Evolutionary conservation across 306 rosid species (phyloP).

Genomic region (Quercus glauca): DNA sequence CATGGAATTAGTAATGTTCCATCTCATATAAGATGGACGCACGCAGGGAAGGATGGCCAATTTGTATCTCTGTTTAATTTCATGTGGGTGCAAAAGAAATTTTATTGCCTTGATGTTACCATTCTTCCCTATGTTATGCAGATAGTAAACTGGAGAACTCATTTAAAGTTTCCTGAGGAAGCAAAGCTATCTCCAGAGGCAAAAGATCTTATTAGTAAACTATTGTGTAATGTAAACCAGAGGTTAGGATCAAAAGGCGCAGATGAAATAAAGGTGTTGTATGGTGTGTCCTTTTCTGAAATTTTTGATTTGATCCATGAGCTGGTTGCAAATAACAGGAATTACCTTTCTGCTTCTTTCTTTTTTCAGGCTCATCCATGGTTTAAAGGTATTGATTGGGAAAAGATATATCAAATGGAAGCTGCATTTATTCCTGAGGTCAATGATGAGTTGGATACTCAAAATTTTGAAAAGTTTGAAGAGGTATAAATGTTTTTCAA

Average conservation of each 20-base stretch:
- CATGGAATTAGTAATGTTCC: background rate
- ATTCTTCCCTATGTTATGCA: conserved; percentile 33
- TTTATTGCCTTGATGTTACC: conserved; percentile 4
- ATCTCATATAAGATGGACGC: background rate
- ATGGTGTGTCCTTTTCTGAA: conserved; percentile 57
- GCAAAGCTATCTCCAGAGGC: conserved; percentile 79
- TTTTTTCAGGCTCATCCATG: conserved; percentile 69
- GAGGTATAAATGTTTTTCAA: conserved; percentile 54
- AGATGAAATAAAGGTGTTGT: conserved; percentile 94
- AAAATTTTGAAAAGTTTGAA: conserved; percentile 94
- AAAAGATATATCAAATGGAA: conserved; percentile 82
- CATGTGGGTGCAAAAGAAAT: background rate
- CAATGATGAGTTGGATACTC: conserved; percentile 94
- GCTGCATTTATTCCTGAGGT: conserved; percentile 99
- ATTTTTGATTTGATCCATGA: conserved; percentile 37
- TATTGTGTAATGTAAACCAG: conserved; percentile 79
- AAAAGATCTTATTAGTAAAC: conserved; percentile 78
- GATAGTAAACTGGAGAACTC: conserved; percentile 97
- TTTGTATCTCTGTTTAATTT: background rate
- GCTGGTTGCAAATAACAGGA: conserved; percentile 23
- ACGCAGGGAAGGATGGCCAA: background rate
- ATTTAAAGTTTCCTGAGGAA: conserved; percentile 96
- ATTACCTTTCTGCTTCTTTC: conserved; percentile 45
- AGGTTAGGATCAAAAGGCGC: conserved; percentile 91
- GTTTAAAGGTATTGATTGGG: conserved; percentile 78